Evolutionary conservation across 805 yeast species (phyloP).

Genomic region (Candida quercuum): DNA sequence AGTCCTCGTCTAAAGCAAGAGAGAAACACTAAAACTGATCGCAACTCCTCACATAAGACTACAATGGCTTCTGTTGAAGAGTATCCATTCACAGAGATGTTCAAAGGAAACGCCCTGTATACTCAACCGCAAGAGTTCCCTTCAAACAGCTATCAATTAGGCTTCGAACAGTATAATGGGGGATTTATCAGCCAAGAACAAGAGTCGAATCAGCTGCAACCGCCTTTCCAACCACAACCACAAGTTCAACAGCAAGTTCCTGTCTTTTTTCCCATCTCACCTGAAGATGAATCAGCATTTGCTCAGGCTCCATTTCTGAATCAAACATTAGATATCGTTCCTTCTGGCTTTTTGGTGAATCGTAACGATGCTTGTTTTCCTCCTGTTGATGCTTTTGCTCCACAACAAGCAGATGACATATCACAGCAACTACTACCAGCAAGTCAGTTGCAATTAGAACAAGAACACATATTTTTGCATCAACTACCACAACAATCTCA

Average conservation of each 20-base stretch:
- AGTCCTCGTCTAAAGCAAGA: too few species aligned
- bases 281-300: neutral
- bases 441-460: neutral
- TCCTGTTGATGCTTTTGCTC: constrained; percentile 17
- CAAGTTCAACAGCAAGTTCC: neutral
- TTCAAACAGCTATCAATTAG: neutral
- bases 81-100: constrained; percentile 3
- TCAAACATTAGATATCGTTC: neutral
- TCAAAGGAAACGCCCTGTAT: neutral
- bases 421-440: neutral
- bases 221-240: constrained; percentile 1
- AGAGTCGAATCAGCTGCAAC: neutral
- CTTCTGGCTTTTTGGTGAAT: neutral
- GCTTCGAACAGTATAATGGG: neutral
- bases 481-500: neutral
- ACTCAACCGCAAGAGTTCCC: neutral
- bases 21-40: neutral
- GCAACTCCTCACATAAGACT: neutral
- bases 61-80: constrained; percentile 9
- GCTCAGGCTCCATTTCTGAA: neutral
- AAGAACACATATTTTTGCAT: too few species aligned
- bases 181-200: neutral
- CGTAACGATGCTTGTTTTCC: constrained; percentile 10
- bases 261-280: neutral
- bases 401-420: constrained; percentile 6